phyloP scores from a whole-genome alignment of 345 rosid genomes.

The Populus pruinosa region DNA sequence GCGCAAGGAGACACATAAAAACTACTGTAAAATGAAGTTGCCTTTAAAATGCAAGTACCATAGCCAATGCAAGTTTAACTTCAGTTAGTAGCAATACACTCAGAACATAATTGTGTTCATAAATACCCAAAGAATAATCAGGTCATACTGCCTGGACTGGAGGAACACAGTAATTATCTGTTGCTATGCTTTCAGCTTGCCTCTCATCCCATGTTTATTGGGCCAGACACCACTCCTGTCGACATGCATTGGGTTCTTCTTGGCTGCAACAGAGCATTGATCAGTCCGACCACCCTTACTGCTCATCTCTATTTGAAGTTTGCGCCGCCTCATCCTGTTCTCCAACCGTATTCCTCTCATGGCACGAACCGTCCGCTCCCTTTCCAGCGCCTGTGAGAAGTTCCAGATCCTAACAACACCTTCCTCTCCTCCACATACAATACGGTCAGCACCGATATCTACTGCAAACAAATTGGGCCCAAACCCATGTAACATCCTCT shows the following conservation, averaged over 20 bases:
- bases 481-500: conserved; percentile 85
- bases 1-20: not conserved
- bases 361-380: conserved; percentile 56
- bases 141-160: not conserved
- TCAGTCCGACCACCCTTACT: conserved; percentile 47
- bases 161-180: conserved; percentile 7
- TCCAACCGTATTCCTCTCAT: conserved; percentile 66
- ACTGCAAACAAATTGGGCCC: conserved; percentile 71
- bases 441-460: conserved; percentile 77
- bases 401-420: conserved; percentile 86
- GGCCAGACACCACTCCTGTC: conserved; percentile 56
- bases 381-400: conserved; percentile 77
- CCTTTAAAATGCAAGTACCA: not conserved
- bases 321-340: conserved; percentile 75
- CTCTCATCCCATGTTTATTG: conserved; percentile 54
- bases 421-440: conserved; percentile 87
- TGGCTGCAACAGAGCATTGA: conserved; percentile 76
- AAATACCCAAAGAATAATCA: not conserved
- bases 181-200: conserved; percentile 67
- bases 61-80: not conserved
- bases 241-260: conserved; percentile 58
- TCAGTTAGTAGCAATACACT: not conserved
- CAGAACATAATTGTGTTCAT: conserved; percentile 3
- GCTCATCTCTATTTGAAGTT: conserved; percentile 64
- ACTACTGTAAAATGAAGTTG: not conserved